A percentile compares a stretch with the other conserved stretches of the same genome.
phyloP scores from a whole-genome alignment of 768 basidiomycete species.

The Dioszegia aurantiaca region DNA sequence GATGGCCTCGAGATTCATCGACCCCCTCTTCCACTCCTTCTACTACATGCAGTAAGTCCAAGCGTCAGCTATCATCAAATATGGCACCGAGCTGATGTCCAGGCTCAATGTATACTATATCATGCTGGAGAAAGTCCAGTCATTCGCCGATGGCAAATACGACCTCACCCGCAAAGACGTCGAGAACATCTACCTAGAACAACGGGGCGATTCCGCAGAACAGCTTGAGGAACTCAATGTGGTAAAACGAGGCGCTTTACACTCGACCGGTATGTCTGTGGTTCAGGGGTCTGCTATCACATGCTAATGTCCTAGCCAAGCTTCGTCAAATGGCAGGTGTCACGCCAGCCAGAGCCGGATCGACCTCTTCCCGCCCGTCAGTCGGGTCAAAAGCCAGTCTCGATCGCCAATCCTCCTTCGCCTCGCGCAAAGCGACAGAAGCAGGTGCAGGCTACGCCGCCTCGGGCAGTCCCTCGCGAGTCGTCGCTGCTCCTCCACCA shows the following conservation, averaged over 20 bases:
- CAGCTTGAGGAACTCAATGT: constrained; percentile 75
- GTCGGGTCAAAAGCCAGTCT: constrained; percentile 44
- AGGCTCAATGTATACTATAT: constrained; percentile 93
- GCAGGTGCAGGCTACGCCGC: constrained; percentile 20
- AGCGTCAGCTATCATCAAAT: too few relatives aligned
- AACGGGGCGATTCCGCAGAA: constrained; percentile 77
- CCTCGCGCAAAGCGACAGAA: constrained; percentile 17
- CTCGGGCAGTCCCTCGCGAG: constrained; percentile 30
- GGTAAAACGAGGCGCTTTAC: constrained; percentile 57
- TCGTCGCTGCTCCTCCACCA: constrained; percentile 56
- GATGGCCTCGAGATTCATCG: constrained; percentile 82
- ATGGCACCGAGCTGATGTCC: constrained; percentile 13
- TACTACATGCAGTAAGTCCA: constrained; percentile 99
- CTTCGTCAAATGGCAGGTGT: constrained; percentile 37
- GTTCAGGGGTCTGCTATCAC: neutral
- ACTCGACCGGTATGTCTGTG: constrained; percentile 68
- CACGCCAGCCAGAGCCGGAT: constrained; percentile 21
- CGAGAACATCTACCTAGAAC: constrained; percentile 69
- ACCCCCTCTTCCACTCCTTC: constrained; percentile 96
- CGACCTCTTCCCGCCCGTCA: constrained; percentile 23
- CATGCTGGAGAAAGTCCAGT: constrained; percentile 87
- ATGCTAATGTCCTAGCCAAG: constrained; percentile 28
- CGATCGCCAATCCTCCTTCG: constrained; percentile 55
- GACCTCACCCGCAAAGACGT: constrained; percentile 69
- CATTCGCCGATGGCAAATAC: constrained; percentile 74